Evolutionary conservation across 2,329 filamentous ascomycete species (phyloP).

Genomic region (Zasmidium cellare): DNA sequence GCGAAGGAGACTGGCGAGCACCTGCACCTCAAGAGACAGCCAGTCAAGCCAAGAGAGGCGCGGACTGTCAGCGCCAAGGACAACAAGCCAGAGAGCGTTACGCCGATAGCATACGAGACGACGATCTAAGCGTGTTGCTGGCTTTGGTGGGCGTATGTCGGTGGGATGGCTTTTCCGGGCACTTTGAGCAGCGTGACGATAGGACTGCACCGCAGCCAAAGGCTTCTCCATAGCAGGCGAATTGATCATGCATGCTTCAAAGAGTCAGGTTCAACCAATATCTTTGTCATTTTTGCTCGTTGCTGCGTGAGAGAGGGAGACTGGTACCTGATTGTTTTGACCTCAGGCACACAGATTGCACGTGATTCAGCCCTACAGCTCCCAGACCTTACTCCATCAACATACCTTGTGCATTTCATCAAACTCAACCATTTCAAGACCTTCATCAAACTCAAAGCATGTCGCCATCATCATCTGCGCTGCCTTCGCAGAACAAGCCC

Average conservation of each 20-base stretch:
- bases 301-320: neutral
- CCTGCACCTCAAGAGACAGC: slow-evolving; percentile 90
- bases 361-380: slow-evolving; percentile 2
- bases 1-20: slow-evolving; percentile 86
- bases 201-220: slow-evolving; percentile 12
- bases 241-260: slow-evolving; percentile 27
- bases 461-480: slow-evolving; percentile 27
- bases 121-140: slow-evolving; percentile 70
- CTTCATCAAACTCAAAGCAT: slow-evolving; percentile 13
- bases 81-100: slow-evolving; percentile 86
- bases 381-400: neutral
- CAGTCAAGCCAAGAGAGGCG: slow-evolving; percentile 75
- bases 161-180: slow-evolving; percentile 21
- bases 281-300: neutral
- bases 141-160: slow-evolving; percentile 20
- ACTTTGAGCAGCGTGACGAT: slow-evolving; percentile 14
- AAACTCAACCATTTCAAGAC: slow-evolving; percentile 5
- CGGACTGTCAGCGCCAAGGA: slow-evolving; percentile 77
- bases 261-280: neutral
- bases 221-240: slow-evolving; percentile 27
- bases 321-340: neutral
- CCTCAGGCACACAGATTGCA: neutral
- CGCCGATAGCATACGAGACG: slow-evolving; percentile 94
- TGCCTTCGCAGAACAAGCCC: slow-evolving; percentile 9
- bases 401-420: neutral